Conservation (phyloP, 2,329 filamentous ascomycete species). For the Verticillium longisporum region DNA sequence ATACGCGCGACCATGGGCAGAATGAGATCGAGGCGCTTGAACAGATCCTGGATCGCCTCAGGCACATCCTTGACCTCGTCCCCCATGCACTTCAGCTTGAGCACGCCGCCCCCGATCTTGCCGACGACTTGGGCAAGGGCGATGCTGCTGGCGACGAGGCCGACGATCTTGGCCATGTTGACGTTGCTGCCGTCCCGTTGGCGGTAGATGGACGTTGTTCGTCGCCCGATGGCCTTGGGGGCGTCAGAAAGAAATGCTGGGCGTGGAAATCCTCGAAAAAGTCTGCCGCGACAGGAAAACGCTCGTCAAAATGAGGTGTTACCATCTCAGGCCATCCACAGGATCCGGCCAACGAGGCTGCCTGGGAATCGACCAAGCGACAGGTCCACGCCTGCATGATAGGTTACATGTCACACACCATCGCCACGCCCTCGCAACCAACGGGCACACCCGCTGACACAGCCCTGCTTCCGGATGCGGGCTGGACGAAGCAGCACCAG, state of each 20-base stretch:
- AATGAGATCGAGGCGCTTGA: slow-evolving; percentile 1
- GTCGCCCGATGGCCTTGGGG: no score
- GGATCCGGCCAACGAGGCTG: no score
- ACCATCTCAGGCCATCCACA: background rate
- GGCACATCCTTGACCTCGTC: slow-evolving; percentile 7
- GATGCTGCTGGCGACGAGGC: slow-evolving; percentile 5
- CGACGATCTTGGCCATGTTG: slow-evolving; percentile 6
- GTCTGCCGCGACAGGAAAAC: no score
- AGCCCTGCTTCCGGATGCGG: no score
- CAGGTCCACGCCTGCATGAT: no score
- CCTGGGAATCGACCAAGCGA: no score
- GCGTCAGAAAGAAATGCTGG: background rate
- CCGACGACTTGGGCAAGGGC: slow-evolving; percentile 5
- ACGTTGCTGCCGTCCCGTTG: background rate
- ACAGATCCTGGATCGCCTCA: background rate
- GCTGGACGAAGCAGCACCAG: no score
- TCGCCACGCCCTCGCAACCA: no score
- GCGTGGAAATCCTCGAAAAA: no score
- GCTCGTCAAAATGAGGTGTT: background rate
- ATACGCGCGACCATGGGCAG: background rate
- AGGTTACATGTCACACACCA: no score
- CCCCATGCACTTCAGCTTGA: slow-evolving; percentile 6
- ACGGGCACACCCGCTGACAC: no score
- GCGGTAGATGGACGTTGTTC: no score
- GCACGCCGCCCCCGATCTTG: background rate